Base-by-base conservation (phyloP, 139 green algal species). In the Dunaliella primolecta region DNA sequence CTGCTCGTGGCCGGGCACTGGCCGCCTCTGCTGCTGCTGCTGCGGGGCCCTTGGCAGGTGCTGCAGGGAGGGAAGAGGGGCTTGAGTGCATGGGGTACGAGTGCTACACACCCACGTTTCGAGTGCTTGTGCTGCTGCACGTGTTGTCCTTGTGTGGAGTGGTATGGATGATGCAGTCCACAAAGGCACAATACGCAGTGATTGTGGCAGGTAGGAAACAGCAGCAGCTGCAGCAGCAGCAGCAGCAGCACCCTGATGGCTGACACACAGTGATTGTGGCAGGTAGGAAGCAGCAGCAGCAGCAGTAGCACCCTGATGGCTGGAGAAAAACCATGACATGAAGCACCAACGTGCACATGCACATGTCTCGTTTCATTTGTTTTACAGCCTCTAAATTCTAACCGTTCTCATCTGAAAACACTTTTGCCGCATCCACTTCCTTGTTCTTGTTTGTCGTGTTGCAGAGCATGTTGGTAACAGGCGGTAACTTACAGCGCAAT, bases 1-100 rank as follows among this genome's bases (percentile, higher is more conserved):
- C 46, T 64, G 46, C 46, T 64, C 46, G 15, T 64, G 46, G 7
- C 7, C 46, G 15, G 7, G 46, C 46, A 7, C 46, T 64, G 46
- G 46, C 46, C 15, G 46, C 78, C 2, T 37, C 46, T 15, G 7
- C 46, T 64, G 7, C 15, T 64, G 46, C 7, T 25, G 15, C 46
- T 64, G 15, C n/a, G n/a, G n/a, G n/a, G n/a, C n/a, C n/a, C n/a
- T n/a, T n/a, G 21, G 83, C 83, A 30, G 81, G 81, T 11, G 76
- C 46, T 7, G 85, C 34, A 32, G 76, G n/a, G n/a, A 15, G 27
- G 21, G 75, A 29, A 23, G 75, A 81, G 33, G 30, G 77, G 3
- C 77, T 46, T 3, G 30, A 81, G n/a, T 81, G 77, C 34, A 29
- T 64, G 33, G 77, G 77, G 30, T 31, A 37, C 33, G 77, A 81